A percentile compares a stretch with the other conserved stretches of the same genome.
phyloP scores from a whole-genome alignment of 306 rosid genomes.

The Cicer judaicum region DNA sequence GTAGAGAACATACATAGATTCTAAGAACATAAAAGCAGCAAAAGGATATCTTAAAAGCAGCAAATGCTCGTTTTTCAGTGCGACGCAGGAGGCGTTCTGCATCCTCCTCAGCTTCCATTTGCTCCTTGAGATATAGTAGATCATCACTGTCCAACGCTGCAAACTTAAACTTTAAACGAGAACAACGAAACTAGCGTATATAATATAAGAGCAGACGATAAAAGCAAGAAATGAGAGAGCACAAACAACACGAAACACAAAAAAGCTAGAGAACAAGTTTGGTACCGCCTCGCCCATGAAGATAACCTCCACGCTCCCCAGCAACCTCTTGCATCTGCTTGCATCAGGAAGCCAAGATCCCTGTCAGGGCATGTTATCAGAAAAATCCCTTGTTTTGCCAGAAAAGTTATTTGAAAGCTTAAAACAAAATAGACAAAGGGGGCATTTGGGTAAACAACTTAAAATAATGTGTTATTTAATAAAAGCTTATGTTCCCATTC shows the following conservation, averaged over 20 bases:
- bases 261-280: slow-evolving; percentile 37
- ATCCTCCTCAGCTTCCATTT: slow-evolving; percentile 99
- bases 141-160: slow-evolving; percentile 99
- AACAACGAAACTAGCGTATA: slow-evolving; percentile 44
- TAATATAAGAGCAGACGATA: slow-evolving; percentile 21
- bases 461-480: background rate
- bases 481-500: too few relatives aligned
- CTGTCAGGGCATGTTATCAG: slow-evolving; percentile 99
- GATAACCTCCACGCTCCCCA: slow-evolving; percentile 99
- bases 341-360: slow-evolving; percentile 89
- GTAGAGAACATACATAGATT: background rate
- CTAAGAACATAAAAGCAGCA: slow-evolving; percentile 5
- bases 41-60: slow-evolving; percentile 99
- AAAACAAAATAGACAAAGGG: slow-evolving; percentile 1
- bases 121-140: slow-evolving; percentile 98
- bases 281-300: slow-evolving; percentile 99
- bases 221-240: slow-evolving; percentile 10
- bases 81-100: slow-evolving; percentile 98
- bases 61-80: slow-evolving; percentile 96
- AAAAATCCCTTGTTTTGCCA: slow-evolving; percentile 53
- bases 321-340: slow-evolving; percentile 99
- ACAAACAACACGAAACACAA: slow-evolving; percentile 11
- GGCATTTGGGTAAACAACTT: background rate
- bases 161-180: slow-evolving; percentile 55
- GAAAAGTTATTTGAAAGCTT: slow-evolving; percentile 31